These are phyloP conservation scores for Boletellus ananas DNA, from an alignment of 768 basidiomycete species.

Conservation along the genomic window DNA sequence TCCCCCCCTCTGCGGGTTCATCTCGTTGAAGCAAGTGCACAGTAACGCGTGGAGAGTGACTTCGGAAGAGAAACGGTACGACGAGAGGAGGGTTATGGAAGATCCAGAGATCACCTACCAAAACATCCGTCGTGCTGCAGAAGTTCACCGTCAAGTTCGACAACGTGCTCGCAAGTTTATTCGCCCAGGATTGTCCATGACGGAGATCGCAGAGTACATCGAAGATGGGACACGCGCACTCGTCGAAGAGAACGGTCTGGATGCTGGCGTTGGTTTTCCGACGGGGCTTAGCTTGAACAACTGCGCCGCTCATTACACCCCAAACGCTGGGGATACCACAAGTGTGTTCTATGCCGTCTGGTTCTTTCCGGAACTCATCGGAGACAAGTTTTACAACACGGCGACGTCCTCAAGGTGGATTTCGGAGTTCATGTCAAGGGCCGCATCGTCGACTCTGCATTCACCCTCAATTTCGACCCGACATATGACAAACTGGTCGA, in stretches of 20 bases:
- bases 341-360: slow-evolving; percentile 43
- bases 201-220: slow-evolving; percentile 88
- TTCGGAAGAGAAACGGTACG: slow-evolving; percentile 83
- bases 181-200: slow-evolving; percentile 91
- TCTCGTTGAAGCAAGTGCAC: slow-evolving; percentile 4
- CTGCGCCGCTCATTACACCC: slow-evolving; percentile 95
- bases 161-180: slow-evolving; percentile 77
- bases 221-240: slow-evolving; percentile 89
- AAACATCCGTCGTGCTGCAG: slow-evolving; percentile 87
- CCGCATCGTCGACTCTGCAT: slow-evolving; percentile 93
- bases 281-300: slow-evolving; percentile 93
- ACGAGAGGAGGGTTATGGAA: slow-evolving; percentile 72
- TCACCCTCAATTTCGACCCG: slow-evolving; percentile 86
- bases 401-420: slow-evolving; percentile 95
- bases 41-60: slow-evolving; percentile 88
- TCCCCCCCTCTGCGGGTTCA: not conserved
- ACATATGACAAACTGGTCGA: slow-evolving; percentile 86
- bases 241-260: slow-evolving; percentile 85
- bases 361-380: slow-evolving; percentile 6
- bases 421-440: slow-evolving; percentile 97
- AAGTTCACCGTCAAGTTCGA: slow-evolving; percentile 93
- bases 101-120: slow-evolving; percentile 86
- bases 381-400: slow-evolving; percentile 64
- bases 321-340: slow-evolving; percentile 86
- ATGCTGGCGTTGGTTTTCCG: slow-evolving; percentile 91